These are phyloP conservation scores for Datura wrightii DNA, from an alignment of 257 asterid species.

Conservation along the genomic window DNA sequence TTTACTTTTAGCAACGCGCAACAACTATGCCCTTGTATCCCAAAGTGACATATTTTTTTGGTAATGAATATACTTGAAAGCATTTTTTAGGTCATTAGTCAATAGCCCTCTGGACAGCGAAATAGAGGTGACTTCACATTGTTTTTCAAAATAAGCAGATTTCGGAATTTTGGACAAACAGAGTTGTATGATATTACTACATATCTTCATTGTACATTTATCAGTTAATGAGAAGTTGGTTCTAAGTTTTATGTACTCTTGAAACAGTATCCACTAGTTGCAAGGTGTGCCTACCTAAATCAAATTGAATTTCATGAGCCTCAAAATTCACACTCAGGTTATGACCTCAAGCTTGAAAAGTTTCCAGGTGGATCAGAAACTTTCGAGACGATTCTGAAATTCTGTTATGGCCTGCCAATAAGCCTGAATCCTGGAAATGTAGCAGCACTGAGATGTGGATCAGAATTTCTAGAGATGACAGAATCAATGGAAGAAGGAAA, in stretches of 20 bases:
- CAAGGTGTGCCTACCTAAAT: constrained; percentile 68
- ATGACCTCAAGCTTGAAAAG: constrained; percentile 62
- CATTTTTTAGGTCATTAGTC: too few species aligned
- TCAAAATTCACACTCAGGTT: constrained; percentile 41
- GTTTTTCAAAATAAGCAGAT: too few species aligned
- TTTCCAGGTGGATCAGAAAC: constrained; percentile 84
- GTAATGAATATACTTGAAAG: too few species aligned
- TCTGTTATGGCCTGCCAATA: constrained; percentile 69
- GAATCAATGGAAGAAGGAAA: constrained; percentile 85
- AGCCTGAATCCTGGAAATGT: constrained; percentile 59
- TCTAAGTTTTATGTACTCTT: constrained; percentile 33
- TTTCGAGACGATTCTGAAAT: constrained; percentile 62
- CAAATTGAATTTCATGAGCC: constrained; percentile 48
- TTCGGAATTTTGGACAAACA: too few species aligned
- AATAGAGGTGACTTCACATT: too few species aligned
- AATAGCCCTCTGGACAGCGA: too few species aligned
- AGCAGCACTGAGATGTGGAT: constrained; percentile 76
- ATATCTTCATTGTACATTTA: background rate
- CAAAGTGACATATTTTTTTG: too few species aligned
- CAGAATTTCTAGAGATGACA: constrained; percentile 84
- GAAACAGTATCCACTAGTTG: constrained; percentile 69
- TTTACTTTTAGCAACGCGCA: too few species aligned
- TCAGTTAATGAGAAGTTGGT: background rate
- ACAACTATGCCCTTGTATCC: too few species aligned
- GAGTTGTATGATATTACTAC: too few species aligned